Evolutionary conservation across 352 stramenopile genomes (phyloP), one percentile per base, ranked within the genome.

Genomic region (Phytophthora meadii): DNA sequence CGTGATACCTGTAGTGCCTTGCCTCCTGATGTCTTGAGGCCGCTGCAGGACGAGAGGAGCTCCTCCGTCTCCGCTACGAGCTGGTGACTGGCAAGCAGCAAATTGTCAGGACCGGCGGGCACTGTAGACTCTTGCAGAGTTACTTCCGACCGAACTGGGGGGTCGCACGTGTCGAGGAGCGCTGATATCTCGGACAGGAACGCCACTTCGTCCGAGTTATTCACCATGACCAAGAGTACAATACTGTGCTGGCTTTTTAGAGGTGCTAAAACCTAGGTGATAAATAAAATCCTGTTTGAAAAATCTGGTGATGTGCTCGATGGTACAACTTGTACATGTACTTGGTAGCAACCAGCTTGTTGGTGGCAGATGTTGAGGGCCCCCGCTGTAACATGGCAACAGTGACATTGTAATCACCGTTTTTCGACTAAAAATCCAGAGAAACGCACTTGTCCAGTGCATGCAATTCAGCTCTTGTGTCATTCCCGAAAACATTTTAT

Each of bases 331-430:
- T 22, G 19, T 22, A n/a, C n/a, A n/a, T n/a, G n/a, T n/a, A n/a
- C n/a, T n/a, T n/a, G n/a, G n/a, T n/a, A 22, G 22, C 22, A 22
- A 22, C 22, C 22, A 22, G 22, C 22, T 22, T 22, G 22, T 22
- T 90, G 14, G 82, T 87, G 12, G 71, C 76, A 25, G 62, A 60
- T 5, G 71, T 75, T 8, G 83, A 89, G 36, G n/a, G n/a, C n/a
- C n/a, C 37, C 48, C 19, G 19, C 19, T 19, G 19, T 19, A 19
- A 48, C 54, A 32, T 30, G 27, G 19, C 12, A 34, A 54, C 54
- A 41, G 30, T 66, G 54, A 62, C 54, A 36, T 57, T 10, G 27
- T 65, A 64, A 69, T 69, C 61, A 58, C 22, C 1, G 2, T 45
- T 14, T 34, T 32, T 65, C 57, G 48, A 57, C 32, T 52, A 68